Base-by-base conservation (phyloP, 83 land plant genomes). In the Larix sibirica region DNA sequence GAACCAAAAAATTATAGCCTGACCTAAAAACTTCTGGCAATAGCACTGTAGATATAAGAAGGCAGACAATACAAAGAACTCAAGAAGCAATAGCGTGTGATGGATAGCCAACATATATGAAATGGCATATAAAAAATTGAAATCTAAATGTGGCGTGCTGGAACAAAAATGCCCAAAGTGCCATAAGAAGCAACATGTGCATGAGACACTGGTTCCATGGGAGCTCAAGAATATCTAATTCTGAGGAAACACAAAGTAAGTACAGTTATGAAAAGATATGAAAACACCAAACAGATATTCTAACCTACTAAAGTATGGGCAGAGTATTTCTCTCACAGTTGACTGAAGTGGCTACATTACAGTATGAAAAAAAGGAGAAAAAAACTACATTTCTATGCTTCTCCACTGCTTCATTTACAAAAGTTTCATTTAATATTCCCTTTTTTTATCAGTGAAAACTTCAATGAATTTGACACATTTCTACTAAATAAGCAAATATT, bases 81-180 rank as follows among this genome's bases (percentile, higher is more conserved):
- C 28, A 36, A 1, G 44, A 42, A 44, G 50, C 4, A 44, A 40
- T 18, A n/a, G 38, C 54, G 17, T 73, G 56, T 44, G 44, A 73
- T n/a, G 47, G 58, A 21, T 18, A n/a, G 38, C 24, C 69, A 50
- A 24, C 33, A 28, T 26, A 28, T 79, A 10, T 79, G 18, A 60
- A 18, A 33, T 59, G 81, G 74, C 33, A 60, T 79, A 28, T 79
- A 17, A 61, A 79, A 62, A 58, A 23, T 62, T 60, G 26, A 36
- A 61, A 62, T 60, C 38, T 63, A 28, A 23, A 58, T 56, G 16
- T 16, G 44, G 5, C 21, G 36, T 60, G 42, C 76, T 58, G 60
- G 10, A 60, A 13, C 67, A 33, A 61, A 62, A 79, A 44, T n/a
- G 20, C 61, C 3, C n/a, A 14, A 44, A 42, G 56, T 9, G 47